Evolutionary conservation across 352 stramenopile species (phyloP).

Genomic region (Phytopythium mirpurense): DNA sequence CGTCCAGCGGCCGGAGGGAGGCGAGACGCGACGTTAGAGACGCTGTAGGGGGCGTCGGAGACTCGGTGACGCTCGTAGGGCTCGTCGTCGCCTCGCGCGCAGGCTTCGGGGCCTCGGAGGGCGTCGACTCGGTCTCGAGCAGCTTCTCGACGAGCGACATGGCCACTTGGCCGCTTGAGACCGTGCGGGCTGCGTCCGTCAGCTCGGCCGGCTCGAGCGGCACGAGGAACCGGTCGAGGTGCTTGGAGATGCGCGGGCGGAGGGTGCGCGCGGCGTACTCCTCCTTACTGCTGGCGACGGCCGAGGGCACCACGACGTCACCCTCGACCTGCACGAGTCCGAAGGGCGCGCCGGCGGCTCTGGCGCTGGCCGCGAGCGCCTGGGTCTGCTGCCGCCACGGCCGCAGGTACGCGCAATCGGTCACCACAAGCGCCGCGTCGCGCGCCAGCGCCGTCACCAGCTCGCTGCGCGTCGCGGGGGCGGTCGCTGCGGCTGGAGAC

Average conservation of each 20-base stretch:
- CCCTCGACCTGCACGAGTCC: constrained; percentile 94
- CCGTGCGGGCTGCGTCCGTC: constrained; percentile 19
- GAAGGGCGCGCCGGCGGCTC: constrained; percentile 16
- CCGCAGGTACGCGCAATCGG: constrained; percentile 71
- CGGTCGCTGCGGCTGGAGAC: not conserved
- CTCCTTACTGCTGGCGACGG: constrained; percentile 89
- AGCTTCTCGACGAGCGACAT: constrained; percentile 19
- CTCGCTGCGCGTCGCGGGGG: constrained; percentile 20
- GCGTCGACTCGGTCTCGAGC: not conserved
- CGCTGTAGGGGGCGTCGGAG: not conserved
- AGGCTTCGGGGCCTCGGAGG: not conserved
- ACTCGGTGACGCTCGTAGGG: not conserved
- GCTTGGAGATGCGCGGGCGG: constrained; percentile 93
- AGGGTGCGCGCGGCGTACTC: constrained; percentile 98
- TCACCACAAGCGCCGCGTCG: constrained; percentile 63
- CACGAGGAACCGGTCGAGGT: constrained; percentile 86
- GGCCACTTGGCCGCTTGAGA: not conserved
- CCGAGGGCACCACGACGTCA: constrained; percentile 96
- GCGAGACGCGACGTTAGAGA: too few relatives aligned
- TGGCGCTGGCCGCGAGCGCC: constrained; percentile 26
- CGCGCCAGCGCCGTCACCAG: constrained; percentile 39
- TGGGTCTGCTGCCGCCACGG: constrained; percentile 40
- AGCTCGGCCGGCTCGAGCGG: constrained; percentile 36
- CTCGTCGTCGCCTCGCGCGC: not conserved
- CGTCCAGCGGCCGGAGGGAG: constrained; percentile 30